These are phyloP conservation scores for Microcyclospora pomicola DNA, from an alignment of 2,329 filamentous ascomycete species.

Conservation along the genomic window DNA sequence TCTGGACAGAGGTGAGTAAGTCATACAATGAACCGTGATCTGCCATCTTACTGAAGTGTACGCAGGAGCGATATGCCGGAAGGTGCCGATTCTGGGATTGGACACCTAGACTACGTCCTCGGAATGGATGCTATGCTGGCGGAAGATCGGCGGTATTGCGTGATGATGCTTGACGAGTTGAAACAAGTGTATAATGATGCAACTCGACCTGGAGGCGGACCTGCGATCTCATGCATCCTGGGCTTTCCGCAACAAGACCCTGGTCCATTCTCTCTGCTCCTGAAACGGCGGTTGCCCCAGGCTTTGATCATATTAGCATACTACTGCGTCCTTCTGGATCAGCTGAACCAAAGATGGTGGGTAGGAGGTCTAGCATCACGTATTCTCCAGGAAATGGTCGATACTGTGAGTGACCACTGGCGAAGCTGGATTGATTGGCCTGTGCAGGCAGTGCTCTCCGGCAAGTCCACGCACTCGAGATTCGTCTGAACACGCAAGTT, in stretches of 20 bases:
- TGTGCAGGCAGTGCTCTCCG: slow-evolving; percentile 11
- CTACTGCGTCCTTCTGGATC: slow-evolving; percentile 17
- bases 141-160: slow-evolving; percentile 14
- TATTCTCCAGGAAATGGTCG: slow-evolving; percentile 15
- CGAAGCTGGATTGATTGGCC: slow-evolving; percentile 21
- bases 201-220: slow-evolving; percentile 6
- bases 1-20: slow-evolving; percentile 2
- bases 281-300: slow-evolving; percentile 16
- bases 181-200: slow-evolving; percentile 13
- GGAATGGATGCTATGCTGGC: slow-evolving; percentile 16
- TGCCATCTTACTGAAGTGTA: background rate
- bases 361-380: slow-evolving; percentile 13
- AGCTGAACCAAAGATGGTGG: slow-evolving; percentile 18
- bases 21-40: background rate
- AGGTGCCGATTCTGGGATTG: slow-evolving; percentile 17
- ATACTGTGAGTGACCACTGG: slow-evolving; percentile 14
- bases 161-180: slow-evolving; percentile 15
- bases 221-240: slow-evolving; percentile 15
- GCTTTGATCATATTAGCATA: slow-evolving; percentile 18
- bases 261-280: slow-evolving; percentile 11
- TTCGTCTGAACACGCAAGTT: too few relatives aligned
- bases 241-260: slow-evolving; percentile 20
- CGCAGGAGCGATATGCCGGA: slow-evolving; percentile 9
- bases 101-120: slow-evolving; percentile 21
- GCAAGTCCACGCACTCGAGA: too few relatives aligned